Evolutionary conservation across 768 basidiomycete genomes (phyloP).

Genomic region (Pleurotus citrinopileatus): DNA sequence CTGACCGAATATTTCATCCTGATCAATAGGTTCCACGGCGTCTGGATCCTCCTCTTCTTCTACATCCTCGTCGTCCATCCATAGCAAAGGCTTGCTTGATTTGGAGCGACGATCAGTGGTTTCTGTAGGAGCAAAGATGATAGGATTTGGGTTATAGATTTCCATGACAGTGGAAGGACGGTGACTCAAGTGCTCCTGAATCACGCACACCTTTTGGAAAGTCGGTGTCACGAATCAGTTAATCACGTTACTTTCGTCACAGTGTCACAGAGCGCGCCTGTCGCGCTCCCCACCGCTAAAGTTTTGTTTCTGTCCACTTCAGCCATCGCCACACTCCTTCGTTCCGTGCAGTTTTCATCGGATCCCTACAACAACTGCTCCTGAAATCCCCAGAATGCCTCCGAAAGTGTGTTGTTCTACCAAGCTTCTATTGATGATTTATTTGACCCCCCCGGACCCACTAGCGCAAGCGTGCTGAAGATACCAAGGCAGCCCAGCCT

Average conservation of each 20-base stretch:
- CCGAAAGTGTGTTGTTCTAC: constrained; percentile 29
- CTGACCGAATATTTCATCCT: constrained; percentile 89
- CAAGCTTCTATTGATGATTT: background rate
- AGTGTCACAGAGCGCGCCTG: constrained; percentile 1
- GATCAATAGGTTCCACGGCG: constrained; percentile 74
- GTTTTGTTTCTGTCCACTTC: background rate
- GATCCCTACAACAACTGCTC: no score
- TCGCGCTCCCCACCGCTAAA: background rate
- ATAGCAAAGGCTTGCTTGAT: constrained; percentile 49
- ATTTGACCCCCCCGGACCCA: background rate
- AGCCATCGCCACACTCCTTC: background rate
- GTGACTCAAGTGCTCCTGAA: no score
- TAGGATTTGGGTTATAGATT: constrained; percentile 90
- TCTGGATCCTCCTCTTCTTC: constrained; percentile 48
- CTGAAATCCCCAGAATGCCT: constrained; percentile 25
- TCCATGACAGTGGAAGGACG: constrained; percentile 33
- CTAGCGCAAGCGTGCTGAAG: constrained; percentile 63
- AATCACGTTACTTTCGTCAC: no score
- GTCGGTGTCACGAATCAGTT: no score
- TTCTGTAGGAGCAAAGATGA: constrained; percentile 62
- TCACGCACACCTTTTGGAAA: no score
- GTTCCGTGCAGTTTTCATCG: background rate
- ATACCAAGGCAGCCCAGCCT: constrained; percentile 25
- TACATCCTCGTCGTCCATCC: constrained; percentile 49
- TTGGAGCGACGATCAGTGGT: constrained; percentile 40